Percentiles rank a stretch among this genome's conserved stretches.
These are phyloP conservation scores for Coprinopsis marcescibilis DNA, from an alignment of 768 basidiomycete species.

Conservation along the genomic window DNA sequence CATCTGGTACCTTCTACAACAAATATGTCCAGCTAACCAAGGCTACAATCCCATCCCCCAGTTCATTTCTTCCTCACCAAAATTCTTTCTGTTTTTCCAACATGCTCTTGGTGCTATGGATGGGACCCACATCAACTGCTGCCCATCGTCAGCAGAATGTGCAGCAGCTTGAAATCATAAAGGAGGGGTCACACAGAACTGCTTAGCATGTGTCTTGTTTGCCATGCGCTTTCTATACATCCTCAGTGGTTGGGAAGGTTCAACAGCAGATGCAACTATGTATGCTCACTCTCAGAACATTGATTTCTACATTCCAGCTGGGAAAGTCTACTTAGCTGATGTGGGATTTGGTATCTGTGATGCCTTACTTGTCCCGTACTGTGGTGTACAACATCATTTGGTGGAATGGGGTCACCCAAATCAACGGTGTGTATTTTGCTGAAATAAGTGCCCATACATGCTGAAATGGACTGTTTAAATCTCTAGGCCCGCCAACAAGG, in stretches of 20 bases:
- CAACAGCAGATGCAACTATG: constrained; percentile 26
- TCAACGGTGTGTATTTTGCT: constrained; percentile 9
- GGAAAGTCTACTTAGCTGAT: constrained; percentile 31
- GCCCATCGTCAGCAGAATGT: constrained; percentile 15
- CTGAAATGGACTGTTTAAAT: constrained; percentile 13
- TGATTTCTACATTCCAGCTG: constrained; percentile 25
- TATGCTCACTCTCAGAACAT: constrained; percentile 21
- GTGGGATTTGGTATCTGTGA: constrained; percentile 31
- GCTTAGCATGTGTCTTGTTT: constrained; percentile 28
- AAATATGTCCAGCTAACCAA: constrained; percentile 15
- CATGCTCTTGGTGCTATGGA: constrained; percentile 29
- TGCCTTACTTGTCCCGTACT: constrained; percentile 31
- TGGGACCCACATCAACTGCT: constrained; percentile 24
- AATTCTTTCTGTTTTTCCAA: constrained; percentile 27
- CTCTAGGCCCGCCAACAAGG: constrained; percentile 17
- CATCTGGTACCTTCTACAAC: constrained; percentile 3
- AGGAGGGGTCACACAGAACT: constrained; percentile 31
- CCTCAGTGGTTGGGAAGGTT: constrained; percentile 36
- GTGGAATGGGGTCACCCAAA: constrained; percentile 26
- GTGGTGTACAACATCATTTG: constrained; percentile 31
- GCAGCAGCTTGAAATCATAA: constrained; percentile 20
- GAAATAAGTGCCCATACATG: not conserved
- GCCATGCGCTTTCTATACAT: constrained; percentile 28
- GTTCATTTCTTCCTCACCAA: constrained; percentile 19
- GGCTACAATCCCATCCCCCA: constrained; percentile 13